These are phyloP conservation scores for Bisporella sp. DNA, from an alignment of 2,329 filamentous ascomycete species.

Conservation along the genomic window DNA sequence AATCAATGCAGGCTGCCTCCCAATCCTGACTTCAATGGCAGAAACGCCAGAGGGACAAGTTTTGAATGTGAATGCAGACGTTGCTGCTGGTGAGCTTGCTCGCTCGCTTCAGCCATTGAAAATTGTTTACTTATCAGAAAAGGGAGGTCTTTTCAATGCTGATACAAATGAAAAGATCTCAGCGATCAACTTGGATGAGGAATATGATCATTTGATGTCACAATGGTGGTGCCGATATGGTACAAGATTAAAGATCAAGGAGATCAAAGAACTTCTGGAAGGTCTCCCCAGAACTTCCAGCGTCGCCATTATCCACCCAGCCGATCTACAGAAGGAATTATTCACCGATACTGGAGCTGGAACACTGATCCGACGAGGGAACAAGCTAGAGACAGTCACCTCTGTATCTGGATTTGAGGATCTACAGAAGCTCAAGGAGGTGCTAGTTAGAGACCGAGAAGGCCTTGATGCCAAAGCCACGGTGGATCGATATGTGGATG, in stretches of 20 bases:
- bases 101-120: slow-evolving; percentile 86
- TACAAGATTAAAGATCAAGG: slow-evolving; percentile 92
- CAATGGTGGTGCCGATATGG: slow-evolving; percentile 95
- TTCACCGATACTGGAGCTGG: slow-evolving; percentile 95
- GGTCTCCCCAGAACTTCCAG: slow-evolving; percentile 86
- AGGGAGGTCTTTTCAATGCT: slow-evolving; percentile 91
- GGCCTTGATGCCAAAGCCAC: slow-evolving; percentile 75
- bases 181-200: slow-evolving; percentile 93
- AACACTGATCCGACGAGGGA: slow-evolving; percentile 84
- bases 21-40: slow-evolving; percentile 92
- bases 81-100: slow-evolving; percentile 88
- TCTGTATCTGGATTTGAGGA: slow-evolving; percentile 71
- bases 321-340: slow-evolving; percentile 90
- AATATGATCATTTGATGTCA: slow-evolving; percentile 87
- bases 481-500: slow-evolving; percentile 80
- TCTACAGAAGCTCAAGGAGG: slow-evolving; percentile 69
- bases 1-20: slow-evolving; percentile 84
- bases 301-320: slow-evolving; percentile 95
- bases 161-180: slow-evolving; percentile 94
- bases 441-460: slow-evolving; percentile 74
- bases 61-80: slow-evolving; percentile 96
- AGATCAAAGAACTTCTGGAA: slow-evolving; percentile 90
- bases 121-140: slow-evolving; percentile 97
- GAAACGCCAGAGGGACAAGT: slow-evolving; percentile 88
- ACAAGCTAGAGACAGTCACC: slow-evolving; percentile 73